Evolutionary conservation across 805 yeast genomes (phyloP).

Genomic region (Monosporozyma siamensis): DNA sequence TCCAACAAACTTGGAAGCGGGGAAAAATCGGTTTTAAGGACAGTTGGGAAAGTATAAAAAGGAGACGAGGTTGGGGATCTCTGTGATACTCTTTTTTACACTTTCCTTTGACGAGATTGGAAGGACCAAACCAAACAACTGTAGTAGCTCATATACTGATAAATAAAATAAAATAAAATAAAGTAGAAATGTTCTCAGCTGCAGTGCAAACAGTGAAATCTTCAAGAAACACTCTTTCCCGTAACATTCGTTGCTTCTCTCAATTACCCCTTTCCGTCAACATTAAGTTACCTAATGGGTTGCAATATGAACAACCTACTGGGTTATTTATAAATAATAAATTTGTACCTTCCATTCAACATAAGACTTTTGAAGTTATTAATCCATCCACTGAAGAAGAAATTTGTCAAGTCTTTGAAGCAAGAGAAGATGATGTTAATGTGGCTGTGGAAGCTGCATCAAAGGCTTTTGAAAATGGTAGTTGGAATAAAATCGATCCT

Average conservation of each 20-base stretch:
- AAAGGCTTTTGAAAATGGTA: slow-evolving; percentile 61
- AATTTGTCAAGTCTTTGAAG: slow-evolving; percentile 63
- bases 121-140: too few species aligned
- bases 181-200: slow-evolving; percentile 6
- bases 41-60: too few species aligned
- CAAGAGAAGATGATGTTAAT: slow-evolving; percentile 70
- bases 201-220: slow-evolving; percentile 1
- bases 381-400: slow-evolving; percentile 70
- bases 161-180: background rate
- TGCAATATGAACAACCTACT: slow-evolving; percentile 65
- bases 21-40: too few species aligned
- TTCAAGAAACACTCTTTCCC: background rate
- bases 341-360: slow-evolving; percentile 52
- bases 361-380: slow-evolving; percentile 52
- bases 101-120: too few species aligned
- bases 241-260: slow-evolving; percentile 17
- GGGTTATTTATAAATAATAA: slow-evolving; percentile 77
- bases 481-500: slow-evolving; percentile 72
- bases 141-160: too few species aligned
- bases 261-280: slow-evolving; percentile 38
- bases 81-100: too few species aligned
- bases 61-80: too few species aligned
- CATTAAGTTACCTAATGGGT: slow-evolving; percentile 63
- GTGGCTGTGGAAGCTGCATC: slow-evolving; percentile 80
- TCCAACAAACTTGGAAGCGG: too few species aligned